Evolutionary conservation across 352 stramenopile species (phyloP).

Genomic region (Globisporangium canariense): DNA sequence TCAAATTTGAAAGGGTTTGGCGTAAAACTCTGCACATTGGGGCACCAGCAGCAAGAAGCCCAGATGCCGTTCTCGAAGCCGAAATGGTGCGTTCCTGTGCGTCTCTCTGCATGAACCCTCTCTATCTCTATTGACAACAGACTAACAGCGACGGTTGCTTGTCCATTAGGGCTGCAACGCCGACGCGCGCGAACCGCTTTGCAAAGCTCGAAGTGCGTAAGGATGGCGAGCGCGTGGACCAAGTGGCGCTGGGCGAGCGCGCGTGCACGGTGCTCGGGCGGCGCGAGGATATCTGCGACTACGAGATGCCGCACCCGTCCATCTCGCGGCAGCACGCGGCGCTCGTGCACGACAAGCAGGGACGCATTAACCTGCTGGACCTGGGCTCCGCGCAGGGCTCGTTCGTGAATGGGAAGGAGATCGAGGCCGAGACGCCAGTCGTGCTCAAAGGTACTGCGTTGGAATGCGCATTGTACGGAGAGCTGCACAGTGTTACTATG

Average conservation of each 20-base stretch:
- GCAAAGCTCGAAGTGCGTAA: constrained; percentile 56
- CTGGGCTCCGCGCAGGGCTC: constrained; percentile 83
- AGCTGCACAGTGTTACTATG: not conserved
- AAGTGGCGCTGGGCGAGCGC: constrained; percentile 40
- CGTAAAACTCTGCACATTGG: too few species aligned
- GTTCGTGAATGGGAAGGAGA: constrained; percentile 70
- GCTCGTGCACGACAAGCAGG: constrained; percentile 62
- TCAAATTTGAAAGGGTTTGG: too few species aligned
- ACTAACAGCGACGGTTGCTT: not conserved
- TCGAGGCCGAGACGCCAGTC: constrained; percentile 43
- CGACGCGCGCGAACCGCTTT: constrained; percentile 36
- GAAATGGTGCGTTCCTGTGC: constrained; percentile 3
- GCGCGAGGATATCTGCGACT: constrained; percentile 73
- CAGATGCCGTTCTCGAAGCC: constrained; percentile 6
- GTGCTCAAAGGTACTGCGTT: constrained; percentile 29
- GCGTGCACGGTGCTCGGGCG: constrained; percentile 73
- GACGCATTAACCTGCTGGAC: constrained; percentile 60
- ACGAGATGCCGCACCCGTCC: constrained; percentile 72
- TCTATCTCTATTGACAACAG: too few species aligned
- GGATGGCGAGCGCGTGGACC: constrained; percentile 36
- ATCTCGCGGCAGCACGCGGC: constrained; percentile 80
- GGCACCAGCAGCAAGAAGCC: not conserved
- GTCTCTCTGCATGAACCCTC: not conserved
- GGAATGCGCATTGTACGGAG: not conserved
- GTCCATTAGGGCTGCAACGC: constrained; percentile 41